phyloP scores from a whole-genome alignment of 805 yeast genomes.

The Starmerella gropengiesseri region DNA sequence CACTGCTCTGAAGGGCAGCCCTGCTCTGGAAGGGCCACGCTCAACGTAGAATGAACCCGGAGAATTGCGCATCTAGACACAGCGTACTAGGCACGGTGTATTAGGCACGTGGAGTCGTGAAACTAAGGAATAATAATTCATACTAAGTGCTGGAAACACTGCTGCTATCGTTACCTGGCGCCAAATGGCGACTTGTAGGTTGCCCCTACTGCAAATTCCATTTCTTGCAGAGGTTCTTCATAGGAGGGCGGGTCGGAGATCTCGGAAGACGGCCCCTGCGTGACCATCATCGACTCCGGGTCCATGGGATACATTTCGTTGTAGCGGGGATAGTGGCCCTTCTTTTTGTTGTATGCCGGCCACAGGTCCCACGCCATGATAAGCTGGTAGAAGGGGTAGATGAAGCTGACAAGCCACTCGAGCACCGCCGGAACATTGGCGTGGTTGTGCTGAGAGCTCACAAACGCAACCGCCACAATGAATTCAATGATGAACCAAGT shows the following conservation, averaged over 20 bases:
- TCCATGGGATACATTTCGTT: conserved; percentile 16
- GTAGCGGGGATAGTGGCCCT: conserved; percentile 23
- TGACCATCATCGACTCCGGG: conserved; percentile 7
- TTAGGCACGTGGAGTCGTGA: no score
- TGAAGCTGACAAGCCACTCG: conserved; percentile 83
- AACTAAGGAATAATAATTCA: no score
- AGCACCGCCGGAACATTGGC: conserved; percentile 46
- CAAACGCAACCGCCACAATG: conserved; percentile 56
- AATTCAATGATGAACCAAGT: conserved; percentile 60
- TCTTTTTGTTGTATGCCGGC: conserved; percentile 42
- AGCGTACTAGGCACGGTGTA: no score
- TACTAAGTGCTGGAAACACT: no score
- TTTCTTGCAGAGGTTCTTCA: conserved; percentile 6
- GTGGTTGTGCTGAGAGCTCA: conserved; percentile 29
- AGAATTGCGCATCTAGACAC: no score
- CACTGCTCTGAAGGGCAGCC: no score
- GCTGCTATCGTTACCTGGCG: conserved; percentile 3
- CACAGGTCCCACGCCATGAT: conserved; percentile 59
- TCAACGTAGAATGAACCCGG: no score
- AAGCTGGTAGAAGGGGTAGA: conserved; percentile 62
- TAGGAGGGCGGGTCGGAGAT: conserved; percentile 4
- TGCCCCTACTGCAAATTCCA: conserved; percentile 3
- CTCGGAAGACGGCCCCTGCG: not conserved
- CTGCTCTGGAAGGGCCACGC: no score
- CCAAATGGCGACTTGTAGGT: conserved; percentile 7